Base-by-base conservation (phyloP, 306 rosid genomes). In the Malus fusca region DNA sequence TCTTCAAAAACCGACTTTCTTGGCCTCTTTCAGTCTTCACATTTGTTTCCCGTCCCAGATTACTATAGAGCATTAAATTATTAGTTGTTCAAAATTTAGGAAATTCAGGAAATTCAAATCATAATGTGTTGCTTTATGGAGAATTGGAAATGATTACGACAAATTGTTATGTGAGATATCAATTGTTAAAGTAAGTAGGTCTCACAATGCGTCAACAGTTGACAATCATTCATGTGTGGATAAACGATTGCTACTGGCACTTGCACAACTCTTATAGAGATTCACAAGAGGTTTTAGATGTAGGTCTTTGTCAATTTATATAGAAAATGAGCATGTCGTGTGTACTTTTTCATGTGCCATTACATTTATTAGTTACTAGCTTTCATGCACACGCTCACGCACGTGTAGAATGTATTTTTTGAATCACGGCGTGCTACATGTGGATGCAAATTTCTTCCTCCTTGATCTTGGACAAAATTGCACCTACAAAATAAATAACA, bases 301-400 rank as follows among this genome's bases (percentile, higher is more conserved):
- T 15, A 48, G 15, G 55, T 2, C 8, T 15, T 15, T 15, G 55
- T 15, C 55, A 17, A 48, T 0, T 48, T 48, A 48, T 6, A 18
- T 51, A 51, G 3, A 51, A 51, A 51, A 2, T 51, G 8, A 51
- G 55, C 55, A 51, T 15, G 8, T 14, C 1, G 8, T 51, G 21
- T 48, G 53, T 48, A 4, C 21, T 48, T 48, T 48, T 48, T 48
- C 53, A 4, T 48, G 2, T 17, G 55, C 55, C 55, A 51, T 5
- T 51, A 51, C 55, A 51, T 51, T 51, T 4, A 17, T 51, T 51
- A 42, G 3, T 42, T 42, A 42, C 42, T 37, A 37, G 10, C 10
- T 2, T 37, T 37, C 42, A 37, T 37, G 42, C 2, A 37, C 0
- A 0, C 2, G 8, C 0, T 35, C 8, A 1, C 0, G 2, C 2